Base-by-base conservation (phyloP, 345 rosid genomes). In the Ceriops decandra region DNA sequence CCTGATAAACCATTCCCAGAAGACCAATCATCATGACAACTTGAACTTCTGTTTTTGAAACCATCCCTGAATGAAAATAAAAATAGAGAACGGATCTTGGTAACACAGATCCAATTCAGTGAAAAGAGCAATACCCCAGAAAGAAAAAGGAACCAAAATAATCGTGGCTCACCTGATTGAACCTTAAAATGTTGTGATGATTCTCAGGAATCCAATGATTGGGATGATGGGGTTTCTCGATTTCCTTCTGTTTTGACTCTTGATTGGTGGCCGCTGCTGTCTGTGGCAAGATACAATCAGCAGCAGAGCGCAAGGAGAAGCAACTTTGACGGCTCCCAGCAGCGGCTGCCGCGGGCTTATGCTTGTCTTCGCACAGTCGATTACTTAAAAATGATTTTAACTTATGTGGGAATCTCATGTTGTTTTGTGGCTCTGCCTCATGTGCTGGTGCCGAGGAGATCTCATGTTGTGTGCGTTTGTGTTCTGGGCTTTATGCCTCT, bases 1-100 rank as follows among this genome's bases (percentile, higher is more conserved):
- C 75, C 73, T 74, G 78, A 74, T 77, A 63, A 70, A 74, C 81
- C 82, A 82, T 85, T 62, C 80, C 86, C 73, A 77, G 52, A 42
- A 73, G 68, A 62, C 75, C 72, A 64, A 79, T 63, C 57, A 74
- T 15, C 72, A 74, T 54, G n/a, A 75, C 65, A 38, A 77, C 62
- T 19, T 49, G 62, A 38, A 77, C 62, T 19, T 49, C 53, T 66
- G 61, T 66, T 72, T 66, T 74, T 42, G 79, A 66, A 57, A 64
- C 61, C 80, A 69, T 76, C 31, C 64, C 77, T 76, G 61, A 13
- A 52, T 13, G 36, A 26, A 19, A 6, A 51, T 2, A 65, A 22
- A 32, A 53, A 61, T 17, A 24, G 33, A 58, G 28, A 33, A 36
- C 28, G 63, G 73, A 68, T 74, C 72, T 53, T 46, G 38, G 56